Base-by-base conservation (phyloP, 2,329 filamentous ascomycete species). In the Trichoderma koningii region DNA sequence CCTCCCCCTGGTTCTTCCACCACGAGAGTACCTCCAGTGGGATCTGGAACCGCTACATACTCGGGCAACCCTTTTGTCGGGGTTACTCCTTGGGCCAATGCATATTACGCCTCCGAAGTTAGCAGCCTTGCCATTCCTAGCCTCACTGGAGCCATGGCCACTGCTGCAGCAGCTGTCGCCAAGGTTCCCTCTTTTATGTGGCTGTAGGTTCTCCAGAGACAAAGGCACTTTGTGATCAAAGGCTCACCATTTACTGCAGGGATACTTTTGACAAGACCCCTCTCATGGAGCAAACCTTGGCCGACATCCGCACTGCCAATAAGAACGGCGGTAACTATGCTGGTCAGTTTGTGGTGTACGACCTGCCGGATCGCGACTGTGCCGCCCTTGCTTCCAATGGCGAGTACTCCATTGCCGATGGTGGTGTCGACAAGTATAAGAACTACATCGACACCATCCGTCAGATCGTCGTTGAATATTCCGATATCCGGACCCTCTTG, bases 301-400 rank as follows among this genome's bases (percentile, higher is more conserved):
- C 57, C 7, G 57, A 61, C n/a, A 61, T 61, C n/a, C 57, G 57
- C 17, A 21, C 57, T 14, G 57, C 57, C 28, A 61, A 61, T 30
- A 61, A 51, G 21, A 41, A 41, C 2, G 57, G 57, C 19, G 57
- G 57, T n/a, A 61, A 61, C 15, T 61, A 61, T 26, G 57, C 57
- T 21, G 57, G 57, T 7, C 57, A 61, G 19, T 61, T 61, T 21
- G 57, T 61, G 14, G 57, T 61, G 5, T 61, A 61, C 17, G 57
- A 61, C 45, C 38, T 61, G 21, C 57, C 57, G 0, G 57, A 61
- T 41, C 57, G 57, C n/a, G 57, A 61, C 21, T 61, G 57, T 28
- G 57, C 57, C 2, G 57, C 57, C n/a, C 28, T 30, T 2, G 57
- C 57, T 15, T 61, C 57, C 5, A 61, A 61, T 12, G 57, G 57